Base-by-base conservation (phyloP, 495 filamentous ascomycete genomes). In the Jackrogersella multiformis region DNA sequence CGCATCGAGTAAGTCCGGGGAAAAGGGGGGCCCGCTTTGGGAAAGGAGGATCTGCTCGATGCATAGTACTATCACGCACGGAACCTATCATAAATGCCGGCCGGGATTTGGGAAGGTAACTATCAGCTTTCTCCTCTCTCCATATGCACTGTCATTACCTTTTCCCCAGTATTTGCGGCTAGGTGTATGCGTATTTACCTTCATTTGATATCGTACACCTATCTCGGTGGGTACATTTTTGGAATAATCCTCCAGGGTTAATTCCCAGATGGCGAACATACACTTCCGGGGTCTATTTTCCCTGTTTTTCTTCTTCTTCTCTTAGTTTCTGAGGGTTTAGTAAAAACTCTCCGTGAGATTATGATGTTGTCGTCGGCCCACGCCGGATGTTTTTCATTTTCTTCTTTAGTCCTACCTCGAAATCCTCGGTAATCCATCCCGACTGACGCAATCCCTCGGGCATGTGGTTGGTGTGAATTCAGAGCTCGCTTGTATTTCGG, bases 81-180 rank as follows among this genome's bases (percentile, higher is more conserved):
- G 61, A 52, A 62, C 61, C 61, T 69, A 61, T 69, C 61, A 64
- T 56, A 64, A 64, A 69, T 69, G 66, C 66, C 66, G 66, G 55
- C 61, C 66, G 66, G 66, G 66, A 69, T 69, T 69, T 69, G 66
- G 58, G 41, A 53, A 24, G 30, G 8, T 38, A 26, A 2, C 42
- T 26, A 9, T 21, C 26, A 30, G 7, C 26, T 45, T 24, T 26
- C 42, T 46, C 44, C 24, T 38, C 24, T 34, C 10, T 5, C 2
- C 26, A 49, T 10, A 39, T 51, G 28, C 46, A 51, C 10, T 34
- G n/a, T 18, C 41, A 26, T 38, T 16, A 39, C 32, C 10, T 30
- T 51, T 46, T 59, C 45, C 55, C 54, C 54, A 44, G 54, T 53
- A 28, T 61, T 53, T 49, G 57, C 52, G 45, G 44, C 64, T 55